Conservation (phyloP, 2,329 filamentous ascomycete species). For the Colletotrichum sp. region DNA sequence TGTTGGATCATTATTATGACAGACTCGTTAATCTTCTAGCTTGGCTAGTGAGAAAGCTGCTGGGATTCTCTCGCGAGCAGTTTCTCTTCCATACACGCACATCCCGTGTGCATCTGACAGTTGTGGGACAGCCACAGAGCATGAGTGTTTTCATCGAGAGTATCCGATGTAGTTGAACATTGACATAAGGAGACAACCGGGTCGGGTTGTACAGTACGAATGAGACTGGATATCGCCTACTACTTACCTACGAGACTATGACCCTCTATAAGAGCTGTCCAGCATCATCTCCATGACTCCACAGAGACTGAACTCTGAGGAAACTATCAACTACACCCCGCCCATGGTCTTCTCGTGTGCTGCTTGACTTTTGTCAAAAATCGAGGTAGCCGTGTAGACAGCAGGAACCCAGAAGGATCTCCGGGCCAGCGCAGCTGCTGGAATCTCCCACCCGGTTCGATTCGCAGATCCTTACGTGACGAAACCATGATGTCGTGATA, state of each 20-base stretch:
- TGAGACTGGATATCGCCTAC: not conserved
- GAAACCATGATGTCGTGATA: not conserved
- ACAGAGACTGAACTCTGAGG: not conserved
- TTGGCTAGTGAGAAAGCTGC: not conserved
- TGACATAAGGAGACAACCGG: fast-evolving
- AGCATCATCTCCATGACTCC: not conserved
- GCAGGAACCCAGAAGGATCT: not conserved
- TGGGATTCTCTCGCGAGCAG: not conserved
- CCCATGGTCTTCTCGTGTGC: fast-evolving
- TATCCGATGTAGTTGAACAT: not conserved
- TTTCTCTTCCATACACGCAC: not conserved
- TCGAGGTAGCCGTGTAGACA: not conserved
- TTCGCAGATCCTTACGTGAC: not conserved
- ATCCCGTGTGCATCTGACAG: not conserved
- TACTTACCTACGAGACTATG: fast-evolving
- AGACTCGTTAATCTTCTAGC: too few relatives aligned
- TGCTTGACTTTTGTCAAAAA: not conserved
- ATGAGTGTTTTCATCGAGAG: not conserved
- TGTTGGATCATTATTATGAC: too few relatives aligned
- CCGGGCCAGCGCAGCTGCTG: not conserved
- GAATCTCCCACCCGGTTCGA: fast-evolving
- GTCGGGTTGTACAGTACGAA: not conserved
- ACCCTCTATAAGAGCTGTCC: not conserved
- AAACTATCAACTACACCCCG: not conserved
- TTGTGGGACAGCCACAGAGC: fast-evolving